Percentiles rank a stretch among this genome's conserved stretches.
phyloP scores from a whole-genome alignment of 1,139 yeast genomes.

The Diutina sp. region DNA sequence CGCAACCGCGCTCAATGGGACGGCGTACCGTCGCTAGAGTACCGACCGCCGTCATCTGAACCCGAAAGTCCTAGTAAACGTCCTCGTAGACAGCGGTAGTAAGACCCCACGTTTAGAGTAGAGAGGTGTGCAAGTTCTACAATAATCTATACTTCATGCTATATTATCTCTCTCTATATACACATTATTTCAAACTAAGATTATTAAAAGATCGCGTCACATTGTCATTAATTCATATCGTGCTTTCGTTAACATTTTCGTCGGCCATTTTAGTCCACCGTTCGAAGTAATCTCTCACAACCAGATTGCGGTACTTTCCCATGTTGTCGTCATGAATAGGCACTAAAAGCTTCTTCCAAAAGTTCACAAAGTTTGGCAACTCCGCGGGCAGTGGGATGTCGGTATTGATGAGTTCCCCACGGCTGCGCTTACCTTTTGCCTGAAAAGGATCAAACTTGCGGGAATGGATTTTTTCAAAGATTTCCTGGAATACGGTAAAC shows the following conservation, averaged over 20 bases:
- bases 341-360: constrained; percentile 38
- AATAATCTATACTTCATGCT: too few relatives aligned
- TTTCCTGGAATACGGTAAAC: constrained; percentile 43
- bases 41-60: constrained; percentile 6
- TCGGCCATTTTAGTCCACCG: constrained; percentile 25
- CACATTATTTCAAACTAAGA: too few relatives aligned
- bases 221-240: too few relatives aligned
- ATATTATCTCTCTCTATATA: too few relatives aligned
- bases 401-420: constrained; percentile 14
- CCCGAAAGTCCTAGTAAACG: constrained; percentile 6
- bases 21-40: constrained; percentile 3
- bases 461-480: constrained; percentile 14
- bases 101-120: too few relatives aligned
- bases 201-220: too few relatives aligned
- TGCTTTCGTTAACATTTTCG: too few relatives aligned
- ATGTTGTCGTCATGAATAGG: constrained; percentile 17
- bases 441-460: constrained; percentile 15
- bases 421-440: constrained; percentile 11
- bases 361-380: constrained; percentile 26
- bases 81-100: background rate
- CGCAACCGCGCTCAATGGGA: constrained; percentile 3
- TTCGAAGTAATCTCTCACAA: constrained; percentile 21
- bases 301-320: constrained; percentile 19
- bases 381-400: constrained; percentile 7
- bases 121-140: too few relatives aligned